Evolutionary conservation across 78 protist genomes (phyloP).

Genomic region (Emiliania huxleyi): DNA sequence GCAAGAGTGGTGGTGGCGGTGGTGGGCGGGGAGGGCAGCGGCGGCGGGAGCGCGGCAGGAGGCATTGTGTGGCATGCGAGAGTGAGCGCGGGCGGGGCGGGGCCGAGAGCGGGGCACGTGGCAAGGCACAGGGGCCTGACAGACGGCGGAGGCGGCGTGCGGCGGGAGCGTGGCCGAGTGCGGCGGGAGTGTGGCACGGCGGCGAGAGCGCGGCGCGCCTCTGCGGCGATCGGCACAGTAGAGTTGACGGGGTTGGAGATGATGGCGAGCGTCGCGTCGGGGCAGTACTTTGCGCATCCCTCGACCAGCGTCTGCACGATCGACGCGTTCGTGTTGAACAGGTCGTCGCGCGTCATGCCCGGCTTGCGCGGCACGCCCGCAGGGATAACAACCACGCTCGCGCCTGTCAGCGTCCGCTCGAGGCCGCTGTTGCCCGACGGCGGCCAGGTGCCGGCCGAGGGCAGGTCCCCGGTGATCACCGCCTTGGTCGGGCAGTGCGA

Average conservation of each 20-base stretch:
- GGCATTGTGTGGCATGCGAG: too few relatives aligned
- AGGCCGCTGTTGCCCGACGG: background rate
- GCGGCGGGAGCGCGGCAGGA: too few relatives aligned
- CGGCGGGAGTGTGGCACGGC: too few relatives aligned
- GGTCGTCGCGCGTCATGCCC: conserved; percentile 80
- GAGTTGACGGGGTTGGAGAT: conserved; percentile 86
- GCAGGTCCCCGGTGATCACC: background rate
- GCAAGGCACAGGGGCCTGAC: too few relatives aligned
- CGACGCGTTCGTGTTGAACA: conserved; percentile 79
- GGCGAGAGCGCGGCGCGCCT: background rate
- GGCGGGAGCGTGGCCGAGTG: too few relatives aligned
- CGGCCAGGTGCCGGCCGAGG: background rate
- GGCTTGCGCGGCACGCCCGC: conserved; percentile 94
- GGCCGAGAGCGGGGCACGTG: too few relatives aligned
- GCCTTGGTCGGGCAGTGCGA: conserved; percentile 68
- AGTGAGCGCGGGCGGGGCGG: too few relatives aligned
- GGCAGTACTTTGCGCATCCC: conserved; percentile 74
- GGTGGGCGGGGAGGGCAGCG: too few relatives aligned
- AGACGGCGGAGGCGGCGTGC: too few relatives aligned
- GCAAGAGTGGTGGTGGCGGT: too few relatives aligned
- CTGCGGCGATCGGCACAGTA: conserved; percentile 33
- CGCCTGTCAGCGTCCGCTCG: background rate
- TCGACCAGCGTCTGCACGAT: conserved; percentile 69
- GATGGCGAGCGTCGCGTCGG: conserved; percentile 71
- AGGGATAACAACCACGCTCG: conserved; percentile 69